Base-by-base conservation (phyloP, 2,329 filamentous ascomycete genomes). In the Stagonosporopsis cucurbitacearum region DNA sequence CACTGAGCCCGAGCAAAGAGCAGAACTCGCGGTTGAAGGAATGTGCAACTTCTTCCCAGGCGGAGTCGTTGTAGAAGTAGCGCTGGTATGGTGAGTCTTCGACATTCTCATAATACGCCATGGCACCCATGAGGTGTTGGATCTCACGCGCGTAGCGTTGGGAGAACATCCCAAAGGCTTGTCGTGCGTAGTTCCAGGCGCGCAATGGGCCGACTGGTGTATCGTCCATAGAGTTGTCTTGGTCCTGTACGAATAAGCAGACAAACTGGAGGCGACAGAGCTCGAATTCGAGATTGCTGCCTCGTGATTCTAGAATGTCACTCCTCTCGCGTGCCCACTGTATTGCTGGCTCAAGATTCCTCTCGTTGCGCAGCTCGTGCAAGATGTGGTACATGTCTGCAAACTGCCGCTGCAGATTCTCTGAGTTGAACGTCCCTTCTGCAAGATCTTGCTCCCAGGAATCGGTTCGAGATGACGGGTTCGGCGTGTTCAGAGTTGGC, bases 1-100 rank as follows among this genome's bases (percentile, higher is more conserved):
- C 92, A 0, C 92, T 94, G 1, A 99, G 83, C 11, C 92, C 92
- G 1, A 99, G 85, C 20, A 98, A 81, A 1, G 90, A 93, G 79
- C 95, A 99, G 79, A 97, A 99, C 72, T 98, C 95, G 57, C 90
- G 87, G 0, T 91, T 96, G 73, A 99, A 99, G 3, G 90, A 90
- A n/a, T 86, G 79, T 5, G 91, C 87, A 1, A 96, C 90, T 59
- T 96, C 91, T 36, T 90, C 86, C 82, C 95, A 99, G 0, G 89
- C 87, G 3, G 84, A 83, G 7, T 86, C 79, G 49, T 89, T 91
- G 71, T 90, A 84, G 75, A 97, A 96, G 40, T 92, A 85, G 48
- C 82, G 73, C n/a, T 79, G 78, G 77, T 98, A 99, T 0, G 95
- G 95, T 1, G 91, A 96, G 7, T 82, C 80, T 19, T 79, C 71